Base-by-base conservation (phyloP, 495 filamentous ascomycete genomes). In the Penicillium robsamsonii region DNA sequence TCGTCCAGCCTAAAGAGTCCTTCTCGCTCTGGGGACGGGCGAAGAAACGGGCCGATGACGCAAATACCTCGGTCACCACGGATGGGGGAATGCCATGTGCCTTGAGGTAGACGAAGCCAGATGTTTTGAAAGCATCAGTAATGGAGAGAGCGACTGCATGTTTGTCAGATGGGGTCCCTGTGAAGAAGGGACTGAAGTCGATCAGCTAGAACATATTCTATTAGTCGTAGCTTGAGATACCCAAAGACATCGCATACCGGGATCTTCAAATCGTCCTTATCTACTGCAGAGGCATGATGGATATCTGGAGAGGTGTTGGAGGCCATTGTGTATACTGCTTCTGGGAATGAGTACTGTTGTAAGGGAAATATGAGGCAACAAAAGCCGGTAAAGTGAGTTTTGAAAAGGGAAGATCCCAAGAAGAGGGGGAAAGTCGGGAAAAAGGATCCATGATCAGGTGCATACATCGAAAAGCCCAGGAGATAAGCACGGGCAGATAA, bases 81-180 rank as follows among this genome's bases (percentile, higher is more conserved):
- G 79, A 72, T 11, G 81, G 69, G 0, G 87, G 77, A 53, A 97
- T 88, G 17, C 77, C 74, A 63, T 90, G 87, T 65, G 92, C 84
- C 49, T 84, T 88, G 42, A 97, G 83, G 71, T 97, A 97, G 65
- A 96, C 81, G 72, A 97, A 97, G 31, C 93, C 93, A 5, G 90
- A 89, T 9, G 80, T 85, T 54, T 88, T 87, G 74, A 97, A 96
- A 18, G 90, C 92, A 22, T 82, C 62, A 24, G 92, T 83, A 56
- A 97, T 84, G 37, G 86, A 79, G 27, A 82, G 66, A 2, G 91
- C 92, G 6, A 88, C 85, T 44, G 80, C 64, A 51, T 79, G 75
- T 57, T 87, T 89, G 43, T 87, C 77, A 31, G 81, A 68, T 0
- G 83, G 75, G 15, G 79, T 80, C 5, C 85, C 86, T 42, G 83